Evolutionary conservation across 2,329 filamentous ascomycete species (phyloP).

Genomic region (Thielaviopsis euricoi): DNA sequence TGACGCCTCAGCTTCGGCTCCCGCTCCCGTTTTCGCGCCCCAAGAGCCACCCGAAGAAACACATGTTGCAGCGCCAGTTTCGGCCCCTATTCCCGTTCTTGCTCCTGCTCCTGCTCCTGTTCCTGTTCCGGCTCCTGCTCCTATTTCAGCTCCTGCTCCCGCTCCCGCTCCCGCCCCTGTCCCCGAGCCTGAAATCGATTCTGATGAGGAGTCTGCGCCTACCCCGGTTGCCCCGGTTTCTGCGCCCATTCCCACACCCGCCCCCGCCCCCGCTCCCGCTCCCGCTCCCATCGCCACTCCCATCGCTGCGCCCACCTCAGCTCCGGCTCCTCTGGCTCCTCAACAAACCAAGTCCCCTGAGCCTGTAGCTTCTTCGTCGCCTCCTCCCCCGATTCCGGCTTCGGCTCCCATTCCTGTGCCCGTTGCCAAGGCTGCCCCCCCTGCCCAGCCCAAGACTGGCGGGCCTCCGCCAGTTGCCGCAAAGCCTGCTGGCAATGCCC

Average conservation of each 20-base stretch:
- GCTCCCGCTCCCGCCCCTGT: not conserved
- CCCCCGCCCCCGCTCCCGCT: not conserved
- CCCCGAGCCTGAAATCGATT: not conserved
- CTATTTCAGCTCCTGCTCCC: slow-evolving; percentile 13
- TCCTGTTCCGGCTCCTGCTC: slow-evolving; percentile 5
- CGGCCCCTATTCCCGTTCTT: not conserved
- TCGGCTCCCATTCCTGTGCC: slow-evolving; percentile 18
- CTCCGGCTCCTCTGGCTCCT: slow-evolving; percentile 16
- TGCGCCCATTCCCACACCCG: not conserved
- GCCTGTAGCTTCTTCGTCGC: slow-evolving; percentile 20
- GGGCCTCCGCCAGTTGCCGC: slow-evolving; percentile 52
- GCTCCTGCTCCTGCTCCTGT: slow-evolving; percentile 13
- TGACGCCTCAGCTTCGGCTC: slow-evolving; percentile 19
- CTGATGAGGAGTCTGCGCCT: not conserved
- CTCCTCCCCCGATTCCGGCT: slow-evolving; percentile 22
- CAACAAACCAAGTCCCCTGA: slow-evolving; percentile 17
- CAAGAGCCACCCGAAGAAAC: not conserved
- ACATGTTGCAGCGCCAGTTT: slow-evolving; percentile 3
- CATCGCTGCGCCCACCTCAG: slow-evolving; percentile 17
- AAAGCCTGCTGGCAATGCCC: slow-evolving; percentile 62
- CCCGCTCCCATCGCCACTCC: slow-evolving; percentile 15
- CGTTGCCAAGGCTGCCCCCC: slow-evolving; percentile 17
- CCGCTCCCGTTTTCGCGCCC: slow-evolving; percentile 20
- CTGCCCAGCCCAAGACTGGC: slow-evolving; percentile 25
- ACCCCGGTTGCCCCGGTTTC: not conserved